phyloP scores from a whole-genome alignment of 1,139 yeast species.

The Geotrichum fermentans region DNA sequence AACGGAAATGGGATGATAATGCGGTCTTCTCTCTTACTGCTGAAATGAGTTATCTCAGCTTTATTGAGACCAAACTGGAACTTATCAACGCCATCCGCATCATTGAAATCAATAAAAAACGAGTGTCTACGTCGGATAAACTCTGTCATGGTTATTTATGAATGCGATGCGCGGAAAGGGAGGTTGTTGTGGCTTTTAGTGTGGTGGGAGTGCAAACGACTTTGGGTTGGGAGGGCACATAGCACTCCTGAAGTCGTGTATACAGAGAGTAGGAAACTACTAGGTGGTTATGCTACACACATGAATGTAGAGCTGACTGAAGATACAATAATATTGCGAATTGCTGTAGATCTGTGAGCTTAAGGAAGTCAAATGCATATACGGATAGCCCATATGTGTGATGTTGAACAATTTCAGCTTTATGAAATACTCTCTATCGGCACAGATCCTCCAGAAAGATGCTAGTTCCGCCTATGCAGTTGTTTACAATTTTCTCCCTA shows the following conservation, averaged over 20 bases:
- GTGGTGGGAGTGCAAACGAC: constrained; percentile 10
- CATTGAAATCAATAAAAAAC: constrained; percentile 27
- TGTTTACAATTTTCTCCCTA: too few relatives aligned
- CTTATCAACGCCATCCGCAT: constrained; percentile 21
- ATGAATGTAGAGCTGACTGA: too few relatives aligned
- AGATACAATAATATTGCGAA: too few relatives aligned
- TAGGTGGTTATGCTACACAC: too few relatives aligned
- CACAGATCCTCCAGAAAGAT: too few relatives aligned
- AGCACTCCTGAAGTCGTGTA: background rate
- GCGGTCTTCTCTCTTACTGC: constrained; percentile 28
- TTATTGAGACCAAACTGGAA: constrained; percentile 20
- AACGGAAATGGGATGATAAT: constrained; percentile 25
- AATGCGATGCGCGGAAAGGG: background rate
- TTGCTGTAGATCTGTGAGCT: too few relatives aligned
- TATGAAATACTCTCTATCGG: too few relatives aligned
- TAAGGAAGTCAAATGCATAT: too few relatives aligned
- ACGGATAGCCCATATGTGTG: too few relatives aligned
- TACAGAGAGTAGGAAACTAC: too few relatives aligned
- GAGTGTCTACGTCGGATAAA: constrained; percentile 28
- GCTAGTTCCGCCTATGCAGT: too few relatives aligned
- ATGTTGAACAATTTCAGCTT: too few relatives aligned
- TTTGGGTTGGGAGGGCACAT: constrained; percentile 6
- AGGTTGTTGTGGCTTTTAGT: background rate
- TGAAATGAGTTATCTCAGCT: constrained; percentile 20
- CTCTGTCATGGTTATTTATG: constrained; percentile 10